Conservation (phyloP, 305 asterid species). For the Fraxinus xanthoxyloides region DNA sequence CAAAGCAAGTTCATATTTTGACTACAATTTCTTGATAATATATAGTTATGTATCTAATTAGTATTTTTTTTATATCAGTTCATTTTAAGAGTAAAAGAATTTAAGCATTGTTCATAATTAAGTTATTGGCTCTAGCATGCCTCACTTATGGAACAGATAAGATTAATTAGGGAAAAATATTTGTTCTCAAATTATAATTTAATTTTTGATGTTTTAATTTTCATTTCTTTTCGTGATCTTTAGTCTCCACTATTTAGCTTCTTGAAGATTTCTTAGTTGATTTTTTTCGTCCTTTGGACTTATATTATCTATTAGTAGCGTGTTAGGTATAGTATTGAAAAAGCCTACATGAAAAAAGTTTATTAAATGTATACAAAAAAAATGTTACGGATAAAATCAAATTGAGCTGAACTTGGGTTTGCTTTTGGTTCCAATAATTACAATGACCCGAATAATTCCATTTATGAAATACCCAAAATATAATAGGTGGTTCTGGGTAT, state of each 20-base stretch:
- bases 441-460: neutral
- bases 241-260: neutral
- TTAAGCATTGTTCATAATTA: neutral
- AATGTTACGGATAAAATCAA: neutral
- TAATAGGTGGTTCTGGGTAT: no score
- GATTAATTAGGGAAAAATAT: neutral
- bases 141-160: neutral
- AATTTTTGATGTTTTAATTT: no score
- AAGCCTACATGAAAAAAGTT: neutral
- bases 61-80: no score
- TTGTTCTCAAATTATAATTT: neutral
- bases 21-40: neutral
- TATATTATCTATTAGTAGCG: neutral
- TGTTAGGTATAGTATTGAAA: neutral
- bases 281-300: neutral
- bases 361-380: neutral
- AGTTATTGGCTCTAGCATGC: neutral
- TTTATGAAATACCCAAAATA: no score
- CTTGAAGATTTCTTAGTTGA: neutral
- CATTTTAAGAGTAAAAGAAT: neutral
- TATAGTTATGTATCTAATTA: neutral
- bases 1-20: neutral
- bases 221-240: neutral
- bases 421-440: neutral
- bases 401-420: neutral